Conservation (phyloP, 371 early-diverging fungal species). For the Actinomucor elegans region DNA sequence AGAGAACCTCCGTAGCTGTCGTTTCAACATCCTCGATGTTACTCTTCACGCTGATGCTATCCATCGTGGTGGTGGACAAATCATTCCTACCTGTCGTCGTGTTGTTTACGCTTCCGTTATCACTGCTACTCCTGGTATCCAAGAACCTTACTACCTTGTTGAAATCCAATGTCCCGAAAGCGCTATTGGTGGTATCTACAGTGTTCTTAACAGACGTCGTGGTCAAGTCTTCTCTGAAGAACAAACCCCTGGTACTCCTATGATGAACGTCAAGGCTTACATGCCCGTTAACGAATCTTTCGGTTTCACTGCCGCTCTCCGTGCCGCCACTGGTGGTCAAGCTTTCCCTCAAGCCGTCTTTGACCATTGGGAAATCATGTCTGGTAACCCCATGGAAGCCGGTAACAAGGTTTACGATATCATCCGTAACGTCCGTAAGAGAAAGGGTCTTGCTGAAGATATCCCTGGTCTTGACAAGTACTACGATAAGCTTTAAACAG, state of each 20-base stretch:
- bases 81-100: constrained; percentile 93
- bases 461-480: constrained; percentile 86
- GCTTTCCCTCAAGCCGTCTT: constrained; percentile 97
- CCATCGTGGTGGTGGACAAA: constrained; percentile 99
- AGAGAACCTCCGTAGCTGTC: constrained; percentile 93
- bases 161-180: constrained; percentile 97
- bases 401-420: constrained; percentile 87
- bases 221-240: constrained; percentile 96
- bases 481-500: constrained; percentile 84
- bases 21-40: constrained; percentile 99
- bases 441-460: constrained; percentile 90
- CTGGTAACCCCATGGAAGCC: constrained; percentile 69
- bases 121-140: constrained; percentile 90
- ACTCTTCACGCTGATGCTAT: constrained; percentile 99
- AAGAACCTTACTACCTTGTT: constrained; percentile 98
- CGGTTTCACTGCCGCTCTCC: constrained; percentile 96
- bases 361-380: constrained; percentile 90
- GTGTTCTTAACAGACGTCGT: constrained; percentile 96
- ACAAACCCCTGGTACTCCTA: constrained; percentile 92
- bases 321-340: constrained; percentile 82
- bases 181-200: constrained; percentile 98
- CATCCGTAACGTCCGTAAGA: constrained; percentile 80
- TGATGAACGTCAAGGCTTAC: constrained; percentile 95
- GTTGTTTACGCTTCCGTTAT: constrained; percentile 94
- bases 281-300: constrained; percentile 99